phyloP scores from a whole-genome alignment of 345 rosid species.

The Gossypium australe region DNA sequence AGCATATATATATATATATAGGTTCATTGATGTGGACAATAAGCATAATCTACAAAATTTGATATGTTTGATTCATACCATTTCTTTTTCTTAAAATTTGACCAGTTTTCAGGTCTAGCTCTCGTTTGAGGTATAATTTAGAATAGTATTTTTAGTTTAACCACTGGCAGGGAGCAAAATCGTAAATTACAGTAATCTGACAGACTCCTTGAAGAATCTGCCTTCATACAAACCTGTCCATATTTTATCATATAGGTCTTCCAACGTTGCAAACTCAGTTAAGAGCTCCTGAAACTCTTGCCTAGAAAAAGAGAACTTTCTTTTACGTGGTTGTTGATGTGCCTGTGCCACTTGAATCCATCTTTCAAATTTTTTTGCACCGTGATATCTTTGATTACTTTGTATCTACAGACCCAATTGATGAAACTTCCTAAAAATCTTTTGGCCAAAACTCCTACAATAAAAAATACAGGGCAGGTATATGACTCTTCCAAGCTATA shows the following conservation, averaged over 20 bases:
- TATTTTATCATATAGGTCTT: neutral
- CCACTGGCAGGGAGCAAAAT: neutral
- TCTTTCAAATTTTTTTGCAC: neutral
- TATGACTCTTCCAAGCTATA: conserved; percentile 12
- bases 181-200: neutral
- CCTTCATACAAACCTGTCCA: neutral
- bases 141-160: neutral
- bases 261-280: neutral
- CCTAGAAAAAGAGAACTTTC: no score
- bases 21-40: conserved; percentile 1
- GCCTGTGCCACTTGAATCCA: neutral
- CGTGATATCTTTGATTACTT: neutral
- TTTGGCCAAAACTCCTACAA: conserved; percentile 57
- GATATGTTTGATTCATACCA: neutral
- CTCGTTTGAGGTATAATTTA: neutral
- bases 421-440: conserved; percentile 77
- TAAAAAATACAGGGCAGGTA: conserved; percentile 75
- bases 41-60: neutral
- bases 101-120: neutral
- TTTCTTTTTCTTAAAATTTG: neutral
- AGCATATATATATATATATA: neutral
- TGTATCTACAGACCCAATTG: conserved; percentile 48
- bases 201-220: neutral
- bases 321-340: neutral
- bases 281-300: neutral